Base-by-base conservation (phyloP, 1,284 basidiomycete species). In the Malassezia dermatis region DNA sequence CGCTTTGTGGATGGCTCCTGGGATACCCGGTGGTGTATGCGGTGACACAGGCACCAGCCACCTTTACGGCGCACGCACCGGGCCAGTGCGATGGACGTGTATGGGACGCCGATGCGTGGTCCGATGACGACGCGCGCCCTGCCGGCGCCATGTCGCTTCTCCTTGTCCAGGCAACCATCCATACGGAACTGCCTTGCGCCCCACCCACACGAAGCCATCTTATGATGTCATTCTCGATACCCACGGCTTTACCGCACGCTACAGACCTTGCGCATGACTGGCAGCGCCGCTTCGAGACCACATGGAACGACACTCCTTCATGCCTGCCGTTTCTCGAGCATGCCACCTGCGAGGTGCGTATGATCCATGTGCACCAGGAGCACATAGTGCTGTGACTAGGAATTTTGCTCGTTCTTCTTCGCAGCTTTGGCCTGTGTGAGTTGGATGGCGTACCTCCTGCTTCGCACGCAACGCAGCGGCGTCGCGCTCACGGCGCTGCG, bases 401-500 rank as follows among this genome's bases (percentile, higher is more conserved):
- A 17, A 30, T 31, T 30, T 8, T 40, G 48, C 3, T 17, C 43
- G 10, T 35, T 48, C 39, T 56, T 56, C 31, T 46, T 44, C 12
- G 53, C 53, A 3, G 53, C 53, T 12, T 48, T 41, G 8, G 53
- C 53, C 53, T 54, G 34, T 2, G 28, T 54, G 27, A 54, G 53
- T n/a, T 30, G 17, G 6, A 26, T 10, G 12, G 60, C 70, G 58
- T 43, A 73, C 70, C 41, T 68, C 69, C 59, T 66, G 63, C 59
- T 73, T 73, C 13, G 62, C 63, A 15, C 65, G 57, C 43, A 73
- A 49, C 2, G 64, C 67, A 15, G 63, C 61, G 2, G 69, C 67
- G 42, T 73, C 71, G 30, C 62, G 63, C 53, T 73, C 69, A 41
- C 65, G 63, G 28, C 68, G 53, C 53, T 59, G 53, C 7, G 62